Evolutionary conservation across 352 stramenopile species (phyloP).

Genomic region (Phytophthora syringae): DNA sequence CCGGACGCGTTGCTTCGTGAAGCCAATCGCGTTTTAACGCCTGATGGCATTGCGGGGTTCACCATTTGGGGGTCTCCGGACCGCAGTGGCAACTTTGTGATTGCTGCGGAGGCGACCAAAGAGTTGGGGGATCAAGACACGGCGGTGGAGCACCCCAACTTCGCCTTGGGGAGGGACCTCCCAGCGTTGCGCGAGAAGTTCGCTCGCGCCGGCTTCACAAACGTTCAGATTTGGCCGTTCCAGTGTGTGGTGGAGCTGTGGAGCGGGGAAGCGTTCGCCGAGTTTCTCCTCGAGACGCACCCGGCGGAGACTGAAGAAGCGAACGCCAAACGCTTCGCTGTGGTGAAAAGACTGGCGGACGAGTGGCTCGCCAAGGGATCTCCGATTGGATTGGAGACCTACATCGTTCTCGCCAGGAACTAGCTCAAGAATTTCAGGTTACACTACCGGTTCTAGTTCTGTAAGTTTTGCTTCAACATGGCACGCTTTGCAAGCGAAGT

Average conservation of each 20-base stretch:
- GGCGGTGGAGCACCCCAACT: constrained; percentile 46
- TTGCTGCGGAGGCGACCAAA: constrained; percentile 29
- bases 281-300: constrained; percentile 37
- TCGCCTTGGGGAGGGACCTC: constrained; percentile 54
- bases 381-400: constrained; percentile 63
- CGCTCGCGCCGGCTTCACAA: constrained; percentile 36
- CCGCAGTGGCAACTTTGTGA: constrained; percentile 47
- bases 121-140: constrained; percentile 41
- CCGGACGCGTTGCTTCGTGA: constrained; percentile 58
- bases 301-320: constrained; percentile 42
- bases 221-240: constrained; percentile 57
- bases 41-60: constrained; percentile 53
- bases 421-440: constrained; percentile 14
- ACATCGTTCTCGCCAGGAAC: constrained; percentile 54
- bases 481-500: constrained; percentile 25
- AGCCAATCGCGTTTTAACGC: constrained; percentile 43
- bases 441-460: constrained; percentile 5
- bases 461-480: constrained; percentile 26
- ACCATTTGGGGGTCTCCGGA: constrained; percentile 65
- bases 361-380: constrained; percentile 57
- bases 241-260: constrained; percentile 55
- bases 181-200: constrained; percentile 41
- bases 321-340: constrained; percentile 22
- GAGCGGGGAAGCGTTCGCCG: constrained; percentile 52
- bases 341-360: constrained; percentile 48